Conservation (phyloP, 495 filamentous ascomycete species). For the Bombardia bombarda region DNA sequence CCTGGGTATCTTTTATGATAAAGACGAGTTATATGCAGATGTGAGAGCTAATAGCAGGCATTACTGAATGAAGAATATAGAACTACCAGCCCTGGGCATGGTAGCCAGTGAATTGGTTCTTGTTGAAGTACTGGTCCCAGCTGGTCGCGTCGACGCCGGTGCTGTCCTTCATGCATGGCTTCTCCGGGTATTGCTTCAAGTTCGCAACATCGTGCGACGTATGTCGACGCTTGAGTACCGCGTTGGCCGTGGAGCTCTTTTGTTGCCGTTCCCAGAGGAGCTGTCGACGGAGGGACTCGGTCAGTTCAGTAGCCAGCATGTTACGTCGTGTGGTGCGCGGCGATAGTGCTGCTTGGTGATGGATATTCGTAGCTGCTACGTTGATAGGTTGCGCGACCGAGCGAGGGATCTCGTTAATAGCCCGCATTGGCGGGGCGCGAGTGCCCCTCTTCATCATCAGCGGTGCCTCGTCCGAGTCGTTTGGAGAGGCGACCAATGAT, state of each 20-base stretch:
- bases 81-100: conserved; percentile 49
- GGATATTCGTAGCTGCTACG: conserved; percentile 57
- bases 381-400: conserved; percentile 74
- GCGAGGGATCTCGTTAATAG: conserved; percentile 61
- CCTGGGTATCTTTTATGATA: conserved; percentile 18
- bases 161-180: conserved; percentile 40
- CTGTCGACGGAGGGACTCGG: conserved; percentile 34
- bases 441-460: conserved; percentile 56
- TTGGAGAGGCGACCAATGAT: conserved; percentile 64
- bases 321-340: conserved; percentile 90
- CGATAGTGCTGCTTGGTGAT: conserved; percentile 63
- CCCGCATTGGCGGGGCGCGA: conserved; percentile 36
- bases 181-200: conserved; percentile 66
- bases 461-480: conserved; percentile 56
- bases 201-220: conserved; percentile 85
- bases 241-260: conserved; percentile 80
- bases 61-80: conserved; percentile 8
- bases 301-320: conserved; percentile 90
- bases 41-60: neutral
- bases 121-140: conserved; percentile 44
- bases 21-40: conserved; percentile 21
- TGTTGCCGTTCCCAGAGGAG: conserved; percentile 30
- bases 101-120: conserved; percentile 41
- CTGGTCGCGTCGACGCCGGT: conserved; percentile 35
- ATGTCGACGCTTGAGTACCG: conserved; percentile 83